Percentiles rank a stretch among this genome's conserved stretches.
Conservation (phyloP, 225 moss, liverwort and hornwort species). For the Takakia lepidozioides region DNA sequence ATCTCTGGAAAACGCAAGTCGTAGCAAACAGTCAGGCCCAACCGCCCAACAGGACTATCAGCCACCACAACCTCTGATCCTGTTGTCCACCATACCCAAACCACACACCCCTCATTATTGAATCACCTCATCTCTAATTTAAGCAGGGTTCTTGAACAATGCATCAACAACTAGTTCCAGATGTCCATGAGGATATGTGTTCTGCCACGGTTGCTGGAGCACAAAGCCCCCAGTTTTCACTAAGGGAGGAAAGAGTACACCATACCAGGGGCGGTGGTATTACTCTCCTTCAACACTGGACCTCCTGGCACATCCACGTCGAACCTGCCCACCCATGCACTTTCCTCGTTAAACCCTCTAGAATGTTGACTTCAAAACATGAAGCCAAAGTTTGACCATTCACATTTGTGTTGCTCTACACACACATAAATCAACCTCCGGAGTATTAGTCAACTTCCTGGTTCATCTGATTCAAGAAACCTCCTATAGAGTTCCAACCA, state of each 20-base stretch:
- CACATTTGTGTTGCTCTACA: no score
- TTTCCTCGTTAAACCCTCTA: slow-evolving; percentile 6
- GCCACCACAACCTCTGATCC: slow-evolving; percentile 58
- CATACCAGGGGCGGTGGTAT: slow-evolving; percentile 62
- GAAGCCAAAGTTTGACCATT: neutral
- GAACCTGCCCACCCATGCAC: slow-evolving; percentile 39
- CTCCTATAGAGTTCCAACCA: no score
- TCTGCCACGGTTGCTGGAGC: no score
- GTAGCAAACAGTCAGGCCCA: slow-evolving; percentile 90
- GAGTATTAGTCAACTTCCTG: no score
- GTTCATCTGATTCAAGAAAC: no score
- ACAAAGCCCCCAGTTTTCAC: no score
- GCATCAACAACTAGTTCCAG: no score
- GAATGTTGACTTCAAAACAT: neutral
- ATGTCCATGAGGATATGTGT: no score
- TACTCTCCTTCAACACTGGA: slow-evolving; percentile 82
- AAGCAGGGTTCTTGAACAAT: no score
- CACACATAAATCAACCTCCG: neutral
- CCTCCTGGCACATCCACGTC: slow-evolving; percentile 92
- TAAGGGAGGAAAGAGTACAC: neutral
- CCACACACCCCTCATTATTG: slow-evolving; percentile 1
- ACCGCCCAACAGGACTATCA: slow-evolving; percentile 75
- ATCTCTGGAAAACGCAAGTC: slow-evolving; percentile 96
- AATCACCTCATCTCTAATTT: no score
- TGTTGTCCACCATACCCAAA: slow-evolving; percentile 5